Conservation (phyloP, 2,329 filamentous ascomycete genomes). For the Colletotrichum ledebouriae region DNA sequence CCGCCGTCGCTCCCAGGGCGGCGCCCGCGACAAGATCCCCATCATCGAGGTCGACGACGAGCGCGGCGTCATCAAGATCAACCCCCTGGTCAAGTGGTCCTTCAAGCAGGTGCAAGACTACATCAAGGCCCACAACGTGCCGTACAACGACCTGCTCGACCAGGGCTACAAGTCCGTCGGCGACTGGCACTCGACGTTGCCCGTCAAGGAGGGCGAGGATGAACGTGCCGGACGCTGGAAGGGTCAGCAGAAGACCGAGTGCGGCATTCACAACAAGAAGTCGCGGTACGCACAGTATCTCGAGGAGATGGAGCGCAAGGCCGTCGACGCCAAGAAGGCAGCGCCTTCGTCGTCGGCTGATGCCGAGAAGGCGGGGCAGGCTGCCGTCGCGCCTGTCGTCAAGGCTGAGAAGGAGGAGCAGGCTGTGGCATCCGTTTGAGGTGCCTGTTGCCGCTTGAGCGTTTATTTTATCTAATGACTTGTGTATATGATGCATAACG, state of each 20-base stretch:
- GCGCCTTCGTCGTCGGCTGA: slow-evolving; percentile 44
- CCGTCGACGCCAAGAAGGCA: slow-evolving; percentile 61
- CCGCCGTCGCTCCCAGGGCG: slow-evolving; percentile 90
- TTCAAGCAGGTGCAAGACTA: slow-evolving; percentile 93
- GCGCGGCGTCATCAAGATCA: slow-evolving; percentile 94
- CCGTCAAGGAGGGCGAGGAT: slow-evolving; percentile 91
- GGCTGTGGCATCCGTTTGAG: slow-evolving; percentile 26
- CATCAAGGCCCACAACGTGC: slow-evolving; percentile 86
- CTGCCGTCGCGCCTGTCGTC: slow-evolving; percentile 41
- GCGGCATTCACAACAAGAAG: slow-evolving; percentile 98
- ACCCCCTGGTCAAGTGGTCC: slow-evolving; percentile 93
- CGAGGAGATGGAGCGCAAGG: slow-evolving; percentile 78
- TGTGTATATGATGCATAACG: slow-evolving; percentile 42
- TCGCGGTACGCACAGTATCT: slow-evolving; percentile 92
- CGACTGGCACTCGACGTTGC: slow-evolving; percentile 97
- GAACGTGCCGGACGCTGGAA: slow-evolving; percentile 98
- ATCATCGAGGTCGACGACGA: slow-evolving; percentile 93
- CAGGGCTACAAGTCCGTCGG: slow-evolving; percentile 97
- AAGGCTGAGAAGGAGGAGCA: slow-evolving; percentile 42
- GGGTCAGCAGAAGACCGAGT: slow-evolving; percentile 95
- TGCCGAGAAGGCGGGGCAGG: slow-evolving; percentile 43
- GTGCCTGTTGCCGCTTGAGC: not conserved
- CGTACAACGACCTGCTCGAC: slow-evolving; percentile 93
- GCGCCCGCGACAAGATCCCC: slow-evolving; percentile 88
- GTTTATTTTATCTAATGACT: slow-evolving; percentile 29